These are phyloP conservation scores for Fusarium kyushuense DNA, from an alignment of 2,329 filamentous ascomycete species.

Conservation along the genomic window DNA sequence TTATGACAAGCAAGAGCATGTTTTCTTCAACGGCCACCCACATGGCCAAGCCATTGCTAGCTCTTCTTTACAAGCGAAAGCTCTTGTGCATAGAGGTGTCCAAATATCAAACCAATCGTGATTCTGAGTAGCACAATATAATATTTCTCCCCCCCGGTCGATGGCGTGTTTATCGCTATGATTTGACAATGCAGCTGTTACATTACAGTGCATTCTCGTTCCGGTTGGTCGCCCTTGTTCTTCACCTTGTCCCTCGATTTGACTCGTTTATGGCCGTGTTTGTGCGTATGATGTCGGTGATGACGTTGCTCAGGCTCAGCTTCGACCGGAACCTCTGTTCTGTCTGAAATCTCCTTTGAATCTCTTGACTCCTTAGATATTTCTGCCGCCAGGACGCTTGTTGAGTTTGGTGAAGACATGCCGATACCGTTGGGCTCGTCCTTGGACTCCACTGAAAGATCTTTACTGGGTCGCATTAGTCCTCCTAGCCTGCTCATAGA, in stretches of 20 bases:
- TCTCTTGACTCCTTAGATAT: slow-evolving; percentile 37
- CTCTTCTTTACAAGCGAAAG: slow-evolving; percentile 22
- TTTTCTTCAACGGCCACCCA: background rate
- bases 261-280: slow-evolving; percentile 52
- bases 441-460: slow-evolving; percentile 49
- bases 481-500: slow-evolving; percentile 68
- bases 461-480: slow-evolving; percentile 64
- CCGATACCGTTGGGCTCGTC: slow-evolving; percentile 46
- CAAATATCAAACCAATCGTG: slow-evolving; percentile 17
- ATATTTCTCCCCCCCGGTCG: background rate
- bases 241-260: slow-evolving; percentile 57
- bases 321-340: slow-evolving; percentile 42
- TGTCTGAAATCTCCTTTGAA: slow-evolving; percentile 27
- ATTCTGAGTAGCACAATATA: slow-evolving; percentile 3
- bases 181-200: slow-evolving; percentile 42
- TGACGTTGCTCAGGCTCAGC: slow-evolving; percentile 42
- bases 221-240: slow-evolving; percentile 55
- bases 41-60: background rate
- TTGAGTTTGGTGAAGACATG: slow-evolving; percentile 46
- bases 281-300: slow-evolving; percentile 47
- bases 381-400: slow-evolving; percentile 45
- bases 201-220: slow-evolving; percentile 64
- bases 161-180: background rate
- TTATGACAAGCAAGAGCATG: slow-evolving; percentile 7
- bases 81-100: slow-evolving; percentile 33